phyloP scores from a whole-genome alignment of 2,329 filamentous ascomycete species.

The Ceratocystis destructans region DNA sequence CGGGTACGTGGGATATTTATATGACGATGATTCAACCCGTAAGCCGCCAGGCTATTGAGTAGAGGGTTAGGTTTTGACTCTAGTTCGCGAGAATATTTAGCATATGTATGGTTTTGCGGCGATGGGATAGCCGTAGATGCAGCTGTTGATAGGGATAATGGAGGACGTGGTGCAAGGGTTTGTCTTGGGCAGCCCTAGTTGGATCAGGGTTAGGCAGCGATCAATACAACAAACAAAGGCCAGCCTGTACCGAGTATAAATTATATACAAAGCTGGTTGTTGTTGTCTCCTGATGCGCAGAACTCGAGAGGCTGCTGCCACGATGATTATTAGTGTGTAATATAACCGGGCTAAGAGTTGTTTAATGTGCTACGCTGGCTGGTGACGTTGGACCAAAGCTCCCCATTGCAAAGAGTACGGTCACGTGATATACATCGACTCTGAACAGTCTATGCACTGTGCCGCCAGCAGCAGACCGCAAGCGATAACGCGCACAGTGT shows the following conservation, averaged over 20 bases:
- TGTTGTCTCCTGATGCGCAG: background rate
- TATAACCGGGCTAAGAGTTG: background rate
- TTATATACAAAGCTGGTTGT: background rate
- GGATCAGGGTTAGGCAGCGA: background rate
- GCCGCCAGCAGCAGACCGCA: fast-evolving
- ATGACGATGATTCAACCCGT: background rate
- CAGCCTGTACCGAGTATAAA: background rate
- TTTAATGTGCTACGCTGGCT: background rate
- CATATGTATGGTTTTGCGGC: background rate
- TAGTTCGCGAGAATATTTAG: background rate
- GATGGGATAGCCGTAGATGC: no score
- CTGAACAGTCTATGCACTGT: background rate
- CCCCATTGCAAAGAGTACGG: background rate
- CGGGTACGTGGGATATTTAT: background rate
- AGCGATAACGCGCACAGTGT: background rate
- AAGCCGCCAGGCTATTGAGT: background rate
- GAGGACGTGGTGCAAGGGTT: background rate
- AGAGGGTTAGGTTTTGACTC: background rate
- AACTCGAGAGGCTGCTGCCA: background rate
- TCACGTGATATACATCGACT: background rate
- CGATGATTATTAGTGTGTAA: background rate
- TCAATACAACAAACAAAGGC: background rate
- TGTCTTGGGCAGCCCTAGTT: background rate
- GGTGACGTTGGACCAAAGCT: slow-evolving; percentile 4
- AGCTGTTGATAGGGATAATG: no score